A percentile compares a stretch with the other conserved stretches of the same genome.
These are phyloP conservation scores for Hyparrhenia diplandra DNA, from an alignment of 176 grass and related monocot genomes.

Conservation along the genomic window DNA sequence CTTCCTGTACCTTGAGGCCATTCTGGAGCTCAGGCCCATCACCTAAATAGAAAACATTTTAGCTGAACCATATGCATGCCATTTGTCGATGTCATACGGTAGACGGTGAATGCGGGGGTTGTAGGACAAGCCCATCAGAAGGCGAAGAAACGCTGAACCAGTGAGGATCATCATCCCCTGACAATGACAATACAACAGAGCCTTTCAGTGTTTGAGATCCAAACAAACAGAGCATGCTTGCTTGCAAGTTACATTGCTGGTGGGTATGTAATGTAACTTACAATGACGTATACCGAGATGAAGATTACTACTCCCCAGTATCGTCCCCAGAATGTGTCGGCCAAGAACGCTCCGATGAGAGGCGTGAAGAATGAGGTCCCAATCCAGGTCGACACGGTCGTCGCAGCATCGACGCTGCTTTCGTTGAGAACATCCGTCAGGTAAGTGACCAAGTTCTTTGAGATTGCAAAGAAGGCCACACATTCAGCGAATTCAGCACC, in stretches of 20 bases:
- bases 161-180: conserved; percentile 39
- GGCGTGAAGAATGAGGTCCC: conserved; percentile 26
- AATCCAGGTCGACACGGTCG: conserved; percentile 11
- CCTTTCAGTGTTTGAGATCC: not conserved
- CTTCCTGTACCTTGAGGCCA: too few relatives aligned
- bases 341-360: conserved; percentile 17
- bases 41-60: too few relatives aligned
- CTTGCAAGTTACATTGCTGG: too few relatives aligned
- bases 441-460: conserved; percentile 23
- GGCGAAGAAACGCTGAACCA: conserved; percentile 17
- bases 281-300: not conserved
- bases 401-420: conserved; percentile 20
- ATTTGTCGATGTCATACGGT: too few relatives aligned
- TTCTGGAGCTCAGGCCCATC: too few relatives aligned
- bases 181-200: not conserved
- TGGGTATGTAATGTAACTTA: not conserved
- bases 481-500: not conserved
- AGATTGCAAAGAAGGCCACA: conserved; percentile 7
- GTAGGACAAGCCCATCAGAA: not conserved
- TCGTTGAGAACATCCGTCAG: conserved; percentile 9
- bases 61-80: too few relatives aligned
- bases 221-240: not conserved
- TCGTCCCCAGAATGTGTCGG: conserved; percentile 25
- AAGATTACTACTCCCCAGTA: not conserved
- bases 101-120: not conserved